phyloP scores from a whole-genome alignment of 306 rosid species.

The Gastrolobium villosum region DNA sequence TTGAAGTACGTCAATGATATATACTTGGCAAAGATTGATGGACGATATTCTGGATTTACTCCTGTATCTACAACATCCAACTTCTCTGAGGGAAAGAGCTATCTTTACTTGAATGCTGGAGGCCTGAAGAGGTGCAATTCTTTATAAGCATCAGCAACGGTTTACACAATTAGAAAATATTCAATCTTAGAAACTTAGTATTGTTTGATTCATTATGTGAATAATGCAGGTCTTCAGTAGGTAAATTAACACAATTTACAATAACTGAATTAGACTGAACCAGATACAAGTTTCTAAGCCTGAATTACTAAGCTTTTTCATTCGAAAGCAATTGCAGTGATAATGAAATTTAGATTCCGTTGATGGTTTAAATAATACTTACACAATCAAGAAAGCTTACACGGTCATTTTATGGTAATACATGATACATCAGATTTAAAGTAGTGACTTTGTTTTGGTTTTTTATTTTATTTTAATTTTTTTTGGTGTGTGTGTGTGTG shows the following conservation, averaged over 20 bases:
- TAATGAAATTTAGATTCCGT: not conserved
- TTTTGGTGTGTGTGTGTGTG: not conserved
- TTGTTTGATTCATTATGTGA: slow-evolving; percentile 39
- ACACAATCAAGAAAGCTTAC: not conserved
- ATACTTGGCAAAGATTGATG: slow-evolving; percentile 64
- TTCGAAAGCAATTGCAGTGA: not conserved
- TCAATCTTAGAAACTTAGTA: slow-evolving; percentile 13
- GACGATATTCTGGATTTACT: slow-evolving; percentile 71
- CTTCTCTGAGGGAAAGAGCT: slow-evolving; percentile 44
- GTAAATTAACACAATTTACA: not conserved
- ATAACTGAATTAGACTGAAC: not conserved
- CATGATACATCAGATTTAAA: too few relatives aligned
- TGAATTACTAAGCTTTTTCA: not conserved
- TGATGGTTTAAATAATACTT: not conserved
- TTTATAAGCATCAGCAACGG: slow-evolving; percentile 25
- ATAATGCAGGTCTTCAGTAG: slow-evolving; percentile 9
- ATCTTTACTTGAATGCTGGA: slow-evolving; percentile 61
- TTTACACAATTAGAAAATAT: slow-evolving; percentile 8
- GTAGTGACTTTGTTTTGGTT: too few relatives aligned
- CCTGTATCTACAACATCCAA: slow-evolving; percentile 50
- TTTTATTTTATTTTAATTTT: too few relatives aligned
- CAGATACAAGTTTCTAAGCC: not conserved
- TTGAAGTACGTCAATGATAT: slow-evolving; percentile 55
- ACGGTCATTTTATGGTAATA: not conserved
- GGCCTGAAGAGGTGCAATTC: slow-evolving; percentile 55